A percentile compares a stretch with the other conserved stretches of the same genome.
These are phyloP conservation scores for Alisma plantagoaquatica DNA, from an alignment of 106 monocot genomes.

Conservation along the genomic window DNA sequence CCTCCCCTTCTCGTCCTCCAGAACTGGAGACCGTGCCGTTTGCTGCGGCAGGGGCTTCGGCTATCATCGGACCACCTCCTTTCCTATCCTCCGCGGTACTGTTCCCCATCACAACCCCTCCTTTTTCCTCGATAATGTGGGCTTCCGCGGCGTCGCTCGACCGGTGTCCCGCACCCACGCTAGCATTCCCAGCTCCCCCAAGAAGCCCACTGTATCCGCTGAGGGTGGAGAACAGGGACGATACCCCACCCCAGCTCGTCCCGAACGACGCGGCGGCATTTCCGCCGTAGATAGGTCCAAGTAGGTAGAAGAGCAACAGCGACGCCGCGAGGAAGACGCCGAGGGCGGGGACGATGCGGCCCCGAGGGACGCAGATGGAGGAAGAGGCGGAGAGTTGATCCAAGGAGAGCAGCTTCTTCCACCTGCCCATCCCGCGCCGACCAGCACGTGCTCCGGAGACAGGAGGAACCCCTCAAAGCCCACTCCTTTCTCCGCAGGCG, in stretches of 20 bases:
- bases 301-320: constrained; percentile 19
- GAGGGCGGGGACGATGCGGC: constrained; percentile 14
- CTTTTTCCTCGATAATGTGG: too few relatives aligned
- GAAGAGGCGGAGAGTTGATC: background rate
- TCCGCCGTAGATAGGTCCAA: constrained; percentile 1
- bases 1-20: background rate
- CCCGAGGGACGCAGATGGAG: background rate
- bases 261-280: background rate
- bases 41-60: background rate
- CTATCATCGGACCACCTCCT: too few relatives aligned
- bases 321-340: constrained; percentile 9
- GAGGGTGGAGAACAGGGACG: too few relatives aligned
- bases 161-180: too few relatives aligned
- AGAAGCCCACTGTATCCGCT: background rate
- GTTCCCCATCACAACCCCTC: background rate
- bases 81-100: background rate
- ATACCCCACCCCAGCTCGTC: too few relatives aligned
- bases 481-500: too few relatives aligned
- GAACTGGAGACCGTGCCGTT: background rate
- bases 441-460: background rate
- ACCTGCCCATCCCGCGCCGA: constrained; percentile 2
- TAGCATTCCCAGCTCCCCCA: background rate
- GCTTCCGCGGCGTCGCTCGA: too few relatives aligned
- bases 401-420: constrained; percentile 16
- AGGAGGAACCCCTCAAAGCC: too few relatives aligned